Evolutionary conservation across 352 stramenopile species (phyloP), one percentile per base, ranked within the genome.

Genomic region (Thalassiosira exigua): DNA sequence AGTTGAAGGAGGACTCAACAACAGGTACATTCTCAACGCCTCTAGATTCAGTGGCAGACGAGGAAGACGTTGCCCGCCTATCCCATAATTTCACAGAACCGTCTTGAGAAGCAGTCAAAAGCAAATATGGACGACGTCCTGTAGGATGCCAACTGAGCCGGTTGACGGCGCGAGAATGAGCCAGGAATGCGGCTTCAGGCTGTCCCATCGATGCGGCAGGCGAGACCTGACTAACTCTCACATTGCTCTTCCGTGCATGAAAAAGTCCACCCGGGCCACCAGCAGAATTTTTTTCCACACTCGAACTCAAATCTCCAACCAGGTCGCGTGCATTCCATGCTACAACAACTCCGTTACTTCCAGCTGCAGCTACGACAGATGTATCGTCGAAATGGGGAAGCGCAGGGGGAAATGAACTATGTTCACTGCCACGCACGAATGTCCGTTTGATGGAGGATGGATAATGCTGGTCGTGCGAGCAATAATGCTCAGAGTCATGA

Each of bases 291-390:
- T 60, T 69, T 14, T 54, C 70, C 4, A 67, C 68, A 61, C 46
- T 32, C 32, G 26, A n/a, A 42, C 19, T 54, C 22, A 61, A 42
- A 5, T 57, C 57, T 29, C 59, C 36, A 12, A 69, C 9, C 29
- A 80, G 69, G 50, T 57, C 26, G 53, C 39, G 67, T 59, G 86
- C 84, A 79, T 71, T 81, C 84, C 85, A 94, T 33, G 89, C 72
- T 29, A 89, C 83, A 56, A 94, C 74, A n/a, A 91, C 79, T 58
- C 89, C 89, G 76, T 94, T 94, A 5, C 85, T 93, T 74, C 85
- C 86, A 66, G 81, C 81, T 29, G 80, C 89, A 26, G 89, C 85
- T 21, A 94, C 75, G 12, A 94, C 44, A n/a, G 79, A 85, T 21
- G 74, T 69, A 66, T 90, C 70, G 52, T 83, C 70, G 14, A 80